Conservation (phyloP, 2,329 filamentous ascomycete genomes). For the Paecilomyces fulvus region DNA sequence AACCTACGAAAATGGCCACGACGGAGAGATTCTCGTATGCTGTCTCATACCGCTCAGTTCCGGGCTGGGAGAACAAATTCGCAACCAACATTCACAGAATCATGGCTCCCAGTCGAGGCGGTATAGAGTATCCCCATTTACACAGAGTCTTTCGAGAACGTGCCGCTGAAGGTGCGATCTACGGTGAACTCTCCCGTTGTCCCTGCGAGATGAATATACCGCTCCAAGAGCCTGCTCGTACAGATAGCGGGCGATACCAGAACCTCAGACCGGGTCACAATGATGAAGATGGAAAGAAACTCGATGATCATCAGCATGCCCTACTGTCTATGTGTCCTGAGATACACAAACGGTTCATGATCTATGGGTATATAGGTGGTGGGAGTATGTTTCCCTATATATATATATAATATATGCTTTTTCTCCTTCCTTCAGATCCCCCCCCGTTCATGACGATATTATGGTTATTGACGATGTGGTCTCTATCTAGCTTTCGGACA, state of each 20-base stretch:
- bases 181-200: neutral
- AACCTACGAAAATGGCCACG: too few species aligned
- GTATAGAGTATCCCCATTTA: neutral
- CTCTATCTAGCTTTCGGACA: constrained; percentile 11
- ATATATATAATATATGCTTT: neutral
- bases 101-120: neutral
- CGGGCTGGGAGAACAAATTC: neutral
- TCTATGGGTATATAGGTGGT: neutral
- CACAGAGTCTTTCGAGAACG: neutral
- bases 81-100: neutral
- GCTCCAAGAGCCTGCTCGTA: neutral
- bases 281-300: neutral
- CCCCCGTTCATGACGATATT: neutral
- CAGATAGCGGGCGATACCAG: neutral
- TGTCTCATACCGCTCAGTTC: neutral
- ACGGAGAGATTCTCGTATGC: neutral
- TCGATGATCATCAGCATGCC: neutral
- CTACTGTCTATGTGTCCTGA: neutral
- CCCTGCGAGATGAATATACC: neutral
- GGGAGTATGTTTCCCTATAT: neutral
- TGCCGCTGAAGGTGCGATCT: neutral
- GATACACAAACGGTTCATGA: neutral
- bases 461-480: constrained; percentile 2
- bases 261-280: neutral
- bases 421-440: neutral